phyloP scores from a whole-genome alignment of 148 eudicot species.

The Camellia sinensis region DNA sequence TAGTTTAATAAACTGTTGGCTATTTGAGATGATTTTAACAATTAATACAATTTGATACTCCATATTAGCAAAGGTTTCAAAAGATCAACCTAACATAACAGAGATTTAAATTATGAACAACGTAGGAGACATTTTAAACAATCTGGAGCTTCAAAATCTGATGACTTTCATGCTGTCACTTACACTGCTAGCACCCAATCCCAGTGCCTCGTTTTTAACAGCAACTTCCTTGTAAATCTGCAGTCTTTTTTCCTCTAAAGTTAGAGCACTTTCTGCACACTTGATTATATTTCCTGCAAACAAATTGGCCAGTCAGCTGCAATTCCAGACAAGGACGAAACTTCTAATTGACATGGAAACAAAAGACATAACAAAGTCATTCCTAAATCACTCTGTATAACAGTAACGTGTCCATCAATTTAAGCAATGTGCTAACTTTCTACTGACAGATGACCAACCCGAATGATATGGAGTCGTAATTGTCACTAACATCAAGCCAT shows the following conservation, averaged over 20 bases:
- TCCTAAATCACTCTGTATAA: not conserved
- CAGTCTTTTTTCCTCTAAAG: constrained; percentile 61
- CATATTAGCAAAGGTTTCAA: not conserved
- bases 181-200: constrained; percentile 50
- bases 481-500: not conserved
- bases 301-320: constrained; percentile 3
- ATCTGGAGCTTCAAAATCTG: constrained; percentile 14
- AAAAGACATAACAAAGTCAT: not conserved
- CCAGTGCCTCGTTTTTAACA: constrained; percentile 41
- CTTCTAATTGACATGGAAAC: not conserved
- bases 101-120: not conserved
- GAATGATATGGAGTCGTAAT: not conserved
- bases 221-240: constrained; percentile 55
- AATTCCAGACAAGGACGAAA: not conserved
- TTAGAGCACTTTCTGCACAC: constrained; percentile 68
- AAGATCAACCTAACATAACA: not conserved
- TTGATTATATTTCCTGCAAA: constrained; percentile 51
- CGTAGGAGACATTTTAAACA: not conserved
- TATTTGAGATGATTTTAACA: not conserved
- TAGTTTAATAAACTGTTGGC: not conserved
- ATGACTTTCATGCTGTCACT: constrained; percentile 6
- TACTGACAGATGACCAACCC: not conserved
- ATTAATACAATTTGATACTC: not conserved
- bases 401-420: not conserved
- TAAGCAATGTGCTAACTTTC: not conserved